Base-by-base conservation (phyloP, 83 land plant species). In the Picea abies region DNA sequence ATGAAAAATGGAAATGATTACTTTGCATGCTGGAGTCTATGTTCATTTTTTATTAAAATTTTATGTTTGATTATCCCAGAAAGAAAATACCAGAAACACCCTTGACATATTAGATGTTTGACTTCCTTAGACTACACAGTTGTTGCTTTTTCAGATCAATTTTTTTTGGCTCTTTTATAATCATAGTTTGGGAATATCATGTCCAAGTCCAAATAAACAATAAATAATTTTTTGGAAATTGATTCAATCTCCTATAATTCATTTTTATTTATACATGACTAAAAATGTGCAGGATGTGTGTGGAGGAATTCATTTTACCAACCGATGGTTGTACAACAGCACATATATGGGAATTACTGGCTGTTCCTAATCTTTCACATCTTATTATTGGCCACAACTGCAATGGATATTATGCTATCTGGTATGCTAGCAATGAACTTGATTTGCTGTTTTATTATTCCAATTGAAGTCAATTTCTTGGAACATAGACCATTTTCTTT, bases 331-430 rank as follows among this genome's bases (percentile, higher is more conserved):
- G 39, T 69, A 35, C 84, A n/a, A 47, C 70, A 73, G 76, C 86
- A 44, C 6, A 77, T 23, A 69, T 82, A 58, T 72, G 86, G 83
- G 92, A 92, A 73, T 52, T 92, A 85, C 82, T 88, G 81, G 76
- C 76, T 79, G 83, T 92, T n/a, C 92, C 94, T 71, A 79, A 73
- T 29, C 82, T 70, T 72, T 19, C 65, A 35, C 68, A 68, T 77
- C 84, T 90, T 8, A 62, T 92, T 70, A 41, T 92, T 82, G 89
- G 91, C 25, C 92, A 88, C 75, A 82, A 92, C 84, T 87, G 89
- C 25, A 66, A 69, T 81, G 94, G 94, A n/a, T 84, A 82, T 64
- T 92, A 90, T 79, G 70, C 83, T 78, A 47, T 92, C 60, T 92
- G 94, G 94, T 92, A 85, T 39, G 87, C 63, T 62, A 19, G 12